These are phyloP conservation scores for Iris macrosiphon DNA, from an alignment of 106 monocot species.

Conservation along the genomic window DNA sequence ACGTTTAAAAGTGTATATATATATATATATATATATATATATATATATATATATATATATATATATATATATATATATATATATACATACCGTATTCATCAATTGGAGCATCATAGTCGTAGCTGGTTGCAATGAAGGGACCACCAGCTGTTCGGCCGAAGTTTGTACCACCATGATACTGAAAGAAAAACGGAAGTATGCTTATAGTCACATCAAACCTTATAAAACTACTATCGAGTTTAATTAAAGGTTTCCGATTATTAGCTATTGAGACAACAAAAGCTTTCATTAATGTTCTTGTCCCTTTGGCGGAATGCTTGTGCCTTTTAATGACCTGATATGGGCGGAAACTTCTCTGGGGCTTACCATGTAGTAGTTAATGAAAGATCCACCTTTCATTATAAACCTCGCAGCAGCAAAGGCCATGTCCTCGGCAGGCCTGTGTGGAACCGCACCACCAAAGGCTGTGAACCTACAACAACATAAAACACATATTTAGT, in stretches of 20 bases:
- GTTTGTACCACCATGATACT: conserved; percentile 92
- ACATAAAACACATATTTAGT: background rate
- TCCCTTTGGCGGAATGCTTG: too few species aligned
- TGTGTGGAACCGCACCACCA: conserved; percentile 72
- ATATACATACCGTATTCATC: conserved; percentile 72
- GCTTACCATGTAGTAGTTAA: conserved; percentile 98
- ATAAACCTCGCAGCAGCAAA: conserved; percentile 90
- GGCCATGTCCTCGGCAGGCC: conserved; percentile 91
- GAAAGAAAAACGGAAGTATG: background rate
- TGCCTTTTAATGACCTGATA: too few species aligned
- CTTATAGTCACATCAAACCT: too few species aligned
- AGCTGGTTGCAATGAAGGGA: conserved; percentile 90
- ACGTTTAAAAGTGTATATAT: too few species aligned
- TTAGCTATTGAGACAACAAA: too few species aligned
- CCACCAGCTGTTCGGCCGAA: conserved; percentile 90
- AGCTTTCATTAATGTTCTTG: too few species aligned
- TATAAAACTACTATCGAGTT: too few species aligned
- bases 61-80: too few species aligned
- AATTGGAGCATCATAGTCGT: conserved; percentile 94
- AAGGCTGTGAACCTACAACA: conserved; percentile 77
- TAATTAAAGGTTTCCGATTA: background rate
- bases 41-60: too few species aligned
- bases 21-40: too few species aligned
- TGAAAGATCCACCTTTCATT: conserved; percentile 90
- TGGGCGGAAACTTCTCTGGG: too few species aligned